These are phyloP conservation scores for Draba incana DNA, from an alignment of 345 rosid genomes.

Conservation along the genomic window DNA sequence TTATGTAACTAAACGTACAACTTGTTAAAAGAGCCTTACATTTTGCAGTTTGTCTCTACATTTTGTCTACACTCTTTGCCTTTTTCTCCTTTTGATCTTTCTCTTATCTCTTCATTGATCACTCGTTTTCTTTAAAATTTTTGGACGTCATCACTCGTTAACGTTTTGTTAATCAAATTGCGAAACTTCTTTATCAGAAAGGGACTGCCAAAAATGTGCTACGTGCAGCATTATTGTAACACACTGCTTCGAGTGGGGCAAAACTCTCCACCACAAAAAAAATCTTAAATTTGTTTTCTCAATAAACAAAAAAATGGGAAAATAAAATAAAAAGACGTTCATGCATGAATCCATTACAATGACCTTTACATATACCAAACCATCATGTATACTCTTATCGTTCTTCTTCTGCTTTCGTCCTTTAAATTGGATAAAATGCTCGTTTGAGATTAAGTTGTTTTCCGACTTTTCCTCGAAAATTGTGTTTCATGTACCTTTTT, in stretches of 20 bases:
- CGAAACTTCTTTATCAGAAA: constrained; percentile 38
- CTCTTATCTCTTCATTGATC: constrained; percentile 42
- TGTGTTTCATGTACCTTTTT: constrained; percentile 12
- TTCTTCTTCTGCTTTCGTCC: constrained; percentile 32
- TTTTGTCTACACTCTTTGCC: constrained; percentile 17
- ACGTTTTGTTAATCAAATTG: constrained; percentile 32
- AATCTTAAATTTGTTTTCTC: constrained; percentile 9
- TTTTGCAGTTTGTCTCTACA: constrained; percentile 41
- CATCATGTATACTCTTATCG: constrained; percentile 40
- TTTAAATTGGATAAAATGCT: constrained; percentile 16
- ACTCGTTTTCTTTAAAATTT: constrained; percentile 21
- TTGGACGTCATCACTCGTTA: constrained; percentile 20
- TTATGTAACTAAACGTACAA: constrained; percentile 32
- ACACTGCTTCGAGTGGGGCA: constrained; percentile 45
- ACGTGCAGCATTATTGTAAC: constrained; percentile 37
- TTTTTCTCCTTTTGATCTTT: constrained; percentile 23
- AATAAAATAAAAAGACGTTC: constrained; percentile 19
- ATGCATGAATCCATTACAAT: constrained; percentile 39
- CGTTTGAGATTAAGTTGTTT: constrained; percentile 1
- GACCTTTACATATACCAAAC: constrained; percentile 32
- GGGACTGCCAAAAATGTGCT: constrained; percentile 35
- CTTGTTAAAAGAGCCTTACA: constrained; percentile 39
- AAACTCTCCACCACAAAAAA: constrained; percentile 34
- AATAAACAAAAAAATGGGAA: not conserved
- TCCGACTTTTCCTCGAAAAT: constrained; percentile 9